Conservation (phyloP, 208 protist genomes). For the Leptomonas pyrrhocoris region DNA sequence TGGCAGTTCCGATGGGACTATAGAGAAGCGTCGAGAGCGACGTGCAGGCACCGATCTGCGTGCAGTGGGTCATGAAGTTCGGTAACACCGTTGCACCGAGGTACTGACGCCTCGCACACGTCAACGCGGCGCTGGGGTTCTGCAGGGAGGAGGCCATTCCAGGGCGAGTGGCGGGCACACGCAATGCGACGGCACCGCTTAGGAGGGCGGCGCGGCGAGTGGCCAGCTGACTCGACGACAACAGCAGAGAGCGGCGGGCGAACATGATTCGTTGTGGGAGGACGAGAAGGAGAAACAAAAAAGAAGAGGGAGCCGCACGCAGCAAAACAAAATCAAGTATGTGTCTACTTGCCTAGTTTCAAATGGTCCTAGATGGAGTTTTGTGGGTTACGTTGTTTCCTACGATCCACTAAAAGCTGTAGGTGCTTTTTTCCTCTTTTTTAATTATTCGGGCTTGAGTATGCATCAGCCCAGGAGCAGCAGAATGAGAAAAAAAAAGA, state of each 20-base stretch:
- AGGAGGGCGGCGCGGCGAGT: constrained; percentile 22
- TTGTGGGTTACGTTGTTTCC: not conserved
- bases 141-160: not conserved
- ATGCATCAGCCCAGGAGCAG: too few species aligned
- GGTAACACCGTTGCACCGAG: constrained; percentile 36
- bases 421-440: too few species aligned
- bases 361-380: too few species aligned
- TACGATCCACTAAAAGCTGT: not conserved
- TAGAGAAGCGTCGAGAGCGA: constrained; percentile 79
- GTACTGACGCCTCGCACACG: constrained; percentile 39
- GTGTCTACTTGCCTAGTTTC: too few species aligned
- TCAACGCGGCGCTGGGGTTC: constrained; percentile 18
- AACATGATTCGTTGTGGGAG: constrained; percentile 28
- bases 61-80: constrained; percentile 69
- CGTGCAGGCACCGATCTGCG: constrained; percentile 55
- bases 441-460: too few species aligned
- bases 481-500: too few species aligned
- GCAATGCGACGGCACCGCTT: constrained; percentile 20
- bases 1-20: constrained; percentile 75
- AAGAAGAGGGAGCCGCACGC: constrained; percentile 11
- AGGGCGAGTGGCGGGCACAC: constrained; percentile 5
- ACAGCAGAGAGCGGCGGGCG: constrained; percentile 29
- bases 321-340: too few species aligned
- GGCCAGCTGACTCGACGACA: constrained; percentile 24
- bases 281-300: constrained; percentile 7